These are phyloP conservation scores for Bondarzewia mesenterica DNA, from an alignment of 1,284 basidiomycete species.

Conservation along the genomic window DNA sequence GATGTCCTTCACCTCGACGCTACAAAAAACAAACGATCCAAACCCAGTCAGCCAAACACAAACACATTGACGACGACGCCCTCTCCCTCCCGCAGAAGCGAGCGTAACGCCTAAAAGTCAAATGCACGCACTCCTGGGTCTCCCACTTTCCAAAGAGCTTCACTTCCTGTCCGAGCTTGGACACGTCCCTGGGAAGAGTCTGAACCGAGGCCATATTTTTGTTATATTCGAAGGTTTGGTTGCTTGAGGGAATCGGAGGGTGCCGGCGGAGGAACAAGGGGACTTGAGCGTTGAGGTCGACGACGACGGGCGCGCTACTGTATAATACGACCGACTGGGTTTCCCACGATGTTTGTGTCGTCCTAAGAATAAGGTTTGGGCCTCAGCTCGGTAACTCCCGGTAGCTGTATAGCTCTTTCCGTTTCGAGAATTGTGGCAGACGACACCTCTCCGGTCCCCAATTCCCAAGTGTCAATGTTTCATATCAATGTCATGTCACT, in stretches of 20 bases:
- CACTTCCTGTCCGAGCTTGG: conserved; percentile 79
- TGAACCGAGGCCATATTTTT: conserved; percentile 52
- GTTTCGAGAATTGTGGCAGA: background rate
- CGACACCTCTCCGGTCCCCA: background rate
- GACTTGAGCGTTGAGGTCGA: background rate
- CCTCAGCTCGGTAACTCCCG: background rate
- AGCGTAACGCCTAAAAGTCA: background rate
- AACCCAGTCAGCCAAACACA: no score
- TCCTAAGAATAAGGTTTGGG: conserved; percentile 2
- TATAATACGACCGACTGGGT: background rate
- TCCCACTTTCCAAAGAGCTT: conserved; percentile 98
- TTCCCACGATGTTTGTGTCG: background rate
- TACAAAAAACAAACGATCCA: conserved; percentile 25
- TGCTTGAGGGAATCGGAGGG: conserved; percentile 4
- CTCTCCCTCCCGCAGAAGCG: background rate
- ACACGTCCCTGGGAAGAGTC: conserved; percentile 79
- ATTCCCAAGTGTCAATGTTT: background rate
- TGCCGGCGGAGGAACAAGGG: background rate
- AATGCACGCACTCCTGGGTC: conserved; percentile 77
- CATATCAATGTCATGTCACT: background rate
- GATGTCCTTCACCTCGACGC: conserved; percentile 99
- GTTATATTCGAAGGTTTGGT: no score
- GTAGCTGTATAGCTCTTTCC: conserved; percentile 7
- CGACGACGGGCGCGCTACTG: conserved; percentile 5
- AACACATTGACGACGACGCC: conserved; percentile 2